Percentiles rank a stretch among this genome's conserved stretches.
Conservation (phyloP, 495 filamentous ascomycete species). For the Eremomyces bilateralis region DNA sequence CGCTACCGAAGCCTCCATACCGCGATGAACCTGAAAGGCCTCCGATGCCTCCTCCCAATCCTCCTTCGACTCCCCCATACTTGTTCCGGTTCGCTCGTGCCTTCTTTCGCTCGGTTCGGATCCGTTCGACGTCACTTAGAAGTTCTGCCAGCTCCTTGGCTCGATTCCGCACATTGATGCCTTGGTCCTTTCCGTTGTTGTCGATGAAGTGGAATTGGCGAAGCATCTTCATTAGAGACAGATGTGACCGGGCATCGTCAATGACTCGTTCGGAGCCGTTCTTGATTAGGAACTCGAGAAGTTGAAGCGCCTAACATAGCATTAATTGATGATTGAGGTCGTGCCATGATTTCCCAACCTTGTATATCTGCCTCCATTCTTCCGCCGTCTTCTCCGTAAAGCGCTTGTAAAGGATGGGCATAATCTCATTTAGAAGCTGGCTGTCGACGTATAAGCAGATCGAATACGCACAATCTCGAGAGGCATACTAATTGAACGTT, state of each 20-base stretch:
- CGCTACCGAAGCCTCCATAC: constrained; percentile 82
- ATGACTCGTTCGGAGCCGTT: constrained; percentile 96
- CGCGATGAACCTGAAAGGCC: constrained; percentile 33
- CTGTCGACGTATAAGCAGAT: constrained; percentile 23
- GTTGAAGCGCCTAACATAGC: constrained; percentile 46
- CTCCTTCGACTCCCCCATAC: constrained; percentile 83
- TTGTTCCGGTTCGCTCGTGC: constrained; percentile 74
- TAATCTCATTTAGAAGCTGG: constrained; percentile 94
- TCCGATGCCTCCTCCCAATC: constrained; percentile 28
- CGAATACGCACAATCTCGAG: not conserved
- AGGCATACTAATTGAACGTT: constrained; percentile 86
- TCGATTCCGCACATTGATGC: constrained; percentile 89
- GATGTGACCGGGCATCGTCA: constrained; percentile 86
- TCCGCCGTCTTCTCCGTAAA: constrained; percentile 97
- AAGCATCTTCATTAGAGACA: constrained; percentile 92
- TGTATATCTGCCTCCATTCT: constrained; percentile 99
- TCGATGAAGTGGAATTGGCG: constrained; percentile 98
- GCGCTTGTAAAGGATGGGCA: constrained; percentile 98
- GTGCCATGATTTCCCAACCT: constrained; percentile 27
- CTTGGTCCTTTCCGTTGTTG: constrained; percentile 90
- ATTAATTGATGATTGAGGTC: no score
- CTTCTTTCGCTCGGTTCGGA: constrained; percentile 87
- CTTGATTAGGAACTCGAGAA: constrained; percentile 95
- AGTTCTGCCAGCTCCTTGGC: constrained; percentile 90
- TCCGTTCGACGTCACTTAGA: constrained; percentile 79